A percentile compares a stretch with the other conserved stretches of the same genome.
Evolutionary conservation across 441 rosid genomes (phyloP).

Genomic region (Kokia cookei): DNA sequence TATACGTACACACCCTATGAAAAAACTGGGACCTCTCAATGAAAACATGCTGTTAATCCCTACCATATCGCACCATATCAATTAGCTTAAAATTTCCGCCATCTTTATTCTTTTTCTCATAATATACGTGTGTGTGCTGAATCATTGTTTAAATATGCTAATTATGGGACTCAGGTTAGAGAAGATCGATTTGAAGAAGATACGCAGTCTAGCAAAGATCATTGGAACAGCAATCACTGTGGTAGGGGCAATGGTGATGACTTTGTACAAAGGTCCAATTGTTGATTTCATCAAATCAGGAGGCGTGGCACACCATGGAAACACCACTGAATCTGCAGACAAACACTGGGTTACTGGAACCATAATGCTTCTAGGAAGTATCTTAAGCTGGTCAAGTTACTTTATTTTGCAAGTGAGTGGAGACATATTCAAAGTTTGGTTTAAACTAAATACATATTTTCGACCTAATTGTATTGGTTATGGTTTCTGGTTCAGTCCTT

Average conservation of each 20-base stretch:
- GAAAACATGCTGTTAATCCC: no score
- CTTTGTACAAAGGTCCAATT: constrained; percentile 85
- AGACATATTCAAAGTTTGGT: background rate
- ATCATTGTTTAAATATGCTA: background rate
- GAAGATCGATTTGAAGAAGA: constrained; percentile 52
- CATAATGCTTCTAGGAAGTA: constrained; percentile 54
- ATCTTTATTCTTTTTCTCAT: no score
- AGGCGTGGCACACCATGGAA: constrained; percentile 28
- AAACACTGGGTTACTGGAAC: constrained; percentile 70
- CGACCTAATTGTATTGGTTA: background rate
- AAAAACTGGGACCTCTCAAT: background rate
- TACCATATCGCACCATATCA: no score
- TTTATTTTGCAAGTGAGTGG: constrained; percentile 77
- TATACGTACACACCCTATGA: background rate
- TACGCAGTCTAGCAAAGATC: constrained; percentile 67
- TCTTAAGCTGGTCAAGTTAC: constrained; percentile 71
- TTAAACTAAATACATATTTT: background rate
- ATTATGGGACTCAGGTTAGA: constrained; percentile 49
- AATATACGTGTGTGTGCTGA: background rate
- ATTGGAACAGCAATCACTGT: constrained; percentile 76
- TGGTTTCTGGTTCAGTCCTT: constrained; percentile 42
- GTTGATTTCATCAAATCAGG: constrained; percentile 44
- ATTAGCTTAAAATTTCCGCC: no score
- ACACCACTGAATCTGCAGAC: constrained; percentile 20
- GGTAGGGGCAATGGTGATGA: constrained; percentile 88